phyloP scores from a whole-genome alignment of 2,329 filamentous ascomycete genomes.

The Davidsoniella eucalypti region DNA sequence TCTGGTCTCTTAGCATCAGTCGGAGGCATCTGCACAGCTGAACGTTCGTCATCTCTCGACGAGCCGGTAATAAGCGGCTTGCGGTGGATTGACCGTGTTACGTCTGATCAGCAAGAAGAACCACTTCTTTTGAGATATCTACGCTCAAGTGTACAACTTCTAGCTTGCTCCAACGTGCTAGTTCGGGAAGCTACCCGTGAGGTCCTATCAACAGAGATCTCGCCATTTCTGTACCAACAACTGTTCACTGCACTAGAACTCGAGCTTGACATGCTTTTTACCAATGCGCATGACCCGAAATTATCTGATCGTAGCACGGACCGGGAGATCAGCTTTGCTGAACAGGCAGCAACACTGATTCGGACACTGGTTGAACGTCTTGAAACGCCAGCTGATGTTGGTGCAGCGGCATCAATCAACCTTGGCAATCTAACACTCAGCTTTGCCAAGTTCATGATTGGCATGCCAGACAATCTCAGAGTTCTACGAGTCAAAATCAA shows the following conservation, averaged over 20 bases:
- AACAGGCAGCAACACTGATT: constrained; percentile 48
- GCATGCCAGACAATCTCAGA: constrained; percentile 36
- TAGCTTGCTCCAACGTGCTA: constrained; percentile 46
- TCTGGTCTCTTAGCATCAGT: constrained; percentile 52
- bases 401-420: constrained; percentile 45
- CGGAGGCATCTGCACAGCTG: constrained; percentile 47
- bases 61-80: constrained; percentile 40
- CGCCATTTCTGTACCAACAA: constrained; percentile 42
- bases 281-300: constrained; percentile 32
- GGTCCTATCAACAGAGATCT: constrained; percentile 48
- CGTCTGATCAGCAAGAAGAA: constrained; percentile 43
- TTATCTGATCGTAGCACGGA: constrained; percentile 35
- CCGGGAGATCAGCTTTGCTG: constrained; percentile 47
- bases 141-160: constrained; percentile 45
- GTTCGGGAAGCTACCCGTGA: constrained; percentile 52
- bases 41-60: constrained; percentile 38
- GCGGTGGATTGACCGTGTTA: constrained; percentile 47
- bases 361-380: constrained; percentile 47
- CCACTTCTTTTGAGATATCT: constrained; percentile 43
- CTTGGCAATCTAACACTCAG: constrained; percentile 46
- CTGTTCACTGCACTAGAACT: constrained; percentile 49
- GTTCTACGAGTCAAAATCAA: constrained; percentile 50
- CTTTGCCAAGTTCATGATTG: constrained; percentile 50
- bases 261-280: constrained; percentile 47
- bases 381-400: constrained; percentile 45